Conservation (phyloP, 176 grass and related monocot species). For the Oryza punctata region DNA sequence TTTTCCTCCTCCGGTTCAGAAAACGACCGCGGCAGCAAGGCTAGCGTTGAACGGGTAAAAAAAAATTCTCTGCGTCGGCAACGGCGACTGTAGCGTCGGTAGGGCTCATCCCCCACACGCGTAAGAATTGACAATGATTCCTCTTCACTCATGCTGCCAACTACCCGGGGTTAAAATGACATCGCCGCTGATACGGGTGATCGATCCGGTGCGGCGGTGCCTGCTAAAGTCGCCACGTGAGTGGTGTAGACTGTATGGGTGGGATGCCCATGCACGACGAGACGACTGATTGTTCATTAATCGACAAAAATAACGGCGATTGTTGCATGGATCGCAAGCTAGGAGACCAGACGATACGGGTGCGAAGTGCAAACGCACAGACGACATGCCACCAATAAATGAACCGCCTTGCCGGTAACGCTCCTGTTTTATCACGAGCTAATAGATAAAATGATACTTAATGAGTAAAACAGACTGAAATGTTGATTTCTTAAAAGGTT, state of each 20-base stretch:
- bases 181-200: neutral
- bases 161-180: slow-evolving; percentile 7
- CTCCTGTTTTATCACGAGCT: neutral
- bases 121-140: slow-evolving; percentile 21
- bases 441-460: too few species aligned
- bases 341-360: neutral
- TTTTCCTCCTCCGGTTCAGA: neutral
- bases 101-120: slow-evolving; percentile 5
- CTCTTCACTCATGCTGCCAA: slow-evolving; percentile 11
- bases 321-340: slow-evolving; percentile 46
- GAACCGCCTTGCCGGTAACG: neutral
- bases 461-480: neutral
- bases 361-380: neutral
- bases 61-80: slow-evolving; percentile 31
- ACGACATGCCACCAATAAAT: neutral
- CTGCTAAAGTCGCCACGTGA: slow-evolving; percentile 1
- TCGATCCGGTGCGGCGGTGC: neutral
- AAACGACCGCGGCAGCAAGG: slow-evolving; percentile 23
- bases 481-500: neutral
- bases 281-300: neutral
- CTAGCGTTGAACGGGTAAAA: neutral
- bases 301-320: slow-evolving; percentile 26
- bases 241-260: neutral
- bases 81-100: neutral
- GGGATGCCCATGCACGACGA: slow-evolving; percentile 4